phyloP scores from a whole-genome alignment of 805 yeast genomes.

The Wickerhamomyces tratensis region DNA sequence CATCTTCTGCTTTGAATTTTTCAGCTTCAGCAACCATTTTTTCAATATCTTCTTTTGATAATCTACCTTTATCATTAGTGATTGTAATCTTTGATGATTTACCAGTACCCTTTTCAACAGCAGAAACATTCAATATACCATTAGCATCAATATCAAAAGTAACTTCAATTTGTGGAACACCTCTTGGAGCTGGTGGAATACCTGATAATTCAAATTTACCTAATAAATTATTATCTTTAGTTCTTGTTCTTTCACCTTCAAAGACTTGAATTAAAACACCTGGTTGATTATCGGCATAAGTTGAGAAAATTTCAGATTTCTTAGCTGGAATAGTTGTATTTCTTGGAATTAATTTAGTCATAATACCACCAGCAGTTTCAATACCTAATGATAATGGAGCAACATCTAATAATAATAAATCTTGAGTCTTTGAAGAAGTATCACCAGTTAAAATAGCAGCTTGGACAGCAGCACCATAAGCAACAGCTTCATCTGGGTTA shows the following conservation, averaged over 20 bases:
- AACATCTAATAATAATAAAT: conserved; percentile 92
- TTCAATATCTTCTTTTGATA: conserved; percentile 95
- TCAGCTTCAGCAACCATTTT: conserved; percentile 98
- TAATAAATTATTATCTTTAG: conserved; percentile 92
- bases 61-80: conserved; percentile 98
- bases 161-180: conserved; percentile 97
- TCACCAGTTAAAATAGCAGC: conserved; percentile 98
- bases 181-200: conserved; percentile 98
- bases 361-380: conserved; percentile 99
- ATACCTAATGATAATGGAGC: conserved; percentile 98
- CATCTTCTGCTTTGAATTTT: conserved; percentile 96
- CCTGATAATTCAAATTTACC: conserved; percentile 97
- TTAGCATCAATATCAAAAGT: conserved; percentile 96
- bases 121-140: conserved; percentile 95
- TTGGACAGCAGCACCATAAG: conserved; percentile 99
- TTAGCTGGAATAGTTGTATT: conserved; percentile 98
- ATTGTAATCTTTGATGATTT: conserved; percentile 94
- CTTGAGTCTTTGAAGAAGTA: conserved; percentile 96
- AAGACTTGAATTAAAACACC: conserved; percentile 98
- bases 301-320: conserved; percentile 96
- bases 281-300: conserved; percentile 98
- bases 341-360: conserved; percentile 98
- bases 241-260: conserved; percentile 98
- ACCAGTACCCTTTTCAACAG: conserved; percentile 98
- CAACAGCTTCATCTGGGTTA: conserved; percentile 99